Evolutionary conservation across 2,329 filamentous ascomycete species (phyloP), one percentile per base, ranked within the genome.

Genomic region (Neofusicoccum umdonicola): DNA sequence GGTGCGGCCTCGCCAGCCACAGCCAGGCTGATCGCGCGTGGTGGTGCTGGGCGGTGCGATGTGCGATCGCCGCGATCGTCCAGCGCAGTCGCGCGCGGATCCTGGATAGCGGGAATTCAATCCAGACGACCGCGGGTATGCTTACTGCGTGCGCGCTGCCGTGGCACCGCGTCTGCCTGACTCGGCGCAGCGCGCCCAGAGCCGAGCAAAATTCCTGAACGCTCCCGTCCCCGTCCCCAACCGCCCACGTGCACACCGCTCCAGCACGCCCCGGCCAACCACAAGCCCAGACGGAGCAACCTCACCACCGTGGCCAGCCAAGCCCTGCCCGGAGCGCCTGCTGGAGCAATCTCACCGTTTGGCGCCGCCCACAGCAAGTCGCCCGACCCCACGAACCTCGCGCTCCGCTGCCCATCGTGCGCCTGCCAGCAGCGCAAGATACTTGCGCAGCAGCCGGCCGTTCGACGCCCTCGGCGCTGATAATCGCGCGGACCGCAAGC

Each of bases 401-500:
- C 27, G 4, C 19, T 15, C n/a, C 27, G 27, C 42, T 15, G 56
- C 56, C 56, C 22, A 47, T 60, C 56, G 17, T 8, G 11, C 17
- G 39, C 11, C 22, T 12, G 27, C 4, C 22, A 51, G 47, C 8
- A 51, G 27, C 47, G 9, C 4, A 51, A 9, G 27, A 15, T 27
- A 35, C 12, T 22, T 34, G 19, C 19, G 19, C 2, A 19, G 19
- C 19, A 19, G 47, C 13, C 39, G 37, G 34, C 35, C 34, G 15
- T 22, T 31, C 22, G 3, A 19, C 52, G 19, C 11, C n/a, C 42
- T 60, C 41, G 41, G 56, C 8, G 41, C 56, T 9, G 15, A 34
- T 37, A 45, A 60, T 60, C 56, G 56, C 56, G 56, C 56, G 56
- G 56, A 60, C 56, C 56, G 42, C 56, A 47, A 35, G 56, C 31